Conservation (phyloP, 768 basidiomycete genomes). For the Rhodotorula babjevae region DNA sequence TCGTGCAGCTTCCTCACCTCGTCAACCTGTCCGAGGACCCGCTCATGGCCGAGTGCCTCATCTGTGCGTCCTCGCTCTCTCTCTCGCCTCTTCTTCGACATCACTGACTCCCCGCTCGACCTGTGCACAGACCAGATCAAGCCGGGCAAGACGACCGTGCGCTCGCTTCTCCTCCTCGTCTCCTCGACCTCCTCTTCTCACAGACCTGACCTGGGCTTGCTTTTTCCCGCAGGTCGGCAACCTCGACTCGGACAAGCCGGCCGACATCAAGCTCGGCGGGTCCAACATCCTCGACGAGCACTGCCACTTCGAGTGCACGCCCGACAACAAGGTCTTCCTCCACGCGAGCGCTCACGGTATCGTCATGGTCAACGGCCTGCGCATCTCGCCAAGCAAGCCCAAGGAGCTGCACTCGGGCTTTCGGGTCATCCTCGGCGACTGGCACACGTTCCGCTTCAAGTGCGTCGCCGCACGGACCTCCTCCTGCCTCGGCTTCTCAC, state of each 20-base stretch:
- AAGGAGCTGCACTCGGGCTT: conserved; percentile 88
- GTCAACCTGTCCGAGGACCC: conserved; percentile 79
- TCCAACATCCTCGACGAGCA: conserved; percentile 87
- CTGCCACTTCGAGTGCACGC: conserved; percentile 79
- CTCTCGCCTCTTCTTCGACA: neutral
- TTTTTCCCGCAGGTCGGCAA: conserved; percentile 65
- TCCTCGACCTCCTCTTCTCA: neutral
- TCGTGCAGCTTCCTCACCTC: conserved; percentile 75
- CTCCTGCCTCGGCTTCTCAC: too few species aligned
- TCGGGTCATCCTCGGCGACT: conserved; percentile 93
- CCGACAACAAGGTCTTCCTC: conserved; percentile 71
- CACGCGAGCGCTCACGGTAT: conserved; percentile 73
- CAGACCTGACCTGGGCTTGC: neutral
- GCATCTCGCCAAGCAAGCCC: conserved; percentile 69
- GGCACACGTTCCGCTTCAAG: conserved; percentile 94
- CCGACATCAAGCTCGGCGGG: conserved; percentile 87
- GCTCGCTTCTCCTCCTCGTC: conserved; percentile 39
- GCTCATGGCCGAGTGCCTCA: conserved; percentile 62
- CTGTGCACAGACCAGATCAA: conserved; percentile 68
- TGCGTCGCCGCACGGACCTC: neutral
- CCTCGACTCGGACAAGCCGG: conserved; percentile 70
- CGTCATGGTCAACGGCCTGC: conserved; percentile 91
- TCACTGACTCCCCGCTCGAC: neutral
- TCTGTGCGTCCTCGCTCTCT: conserved; percentile 34
- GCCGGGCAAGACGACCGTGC: conserved; percentile 68